Conservation (phyloP, 306 rosid species). For the Quercus parvula region DNA sequence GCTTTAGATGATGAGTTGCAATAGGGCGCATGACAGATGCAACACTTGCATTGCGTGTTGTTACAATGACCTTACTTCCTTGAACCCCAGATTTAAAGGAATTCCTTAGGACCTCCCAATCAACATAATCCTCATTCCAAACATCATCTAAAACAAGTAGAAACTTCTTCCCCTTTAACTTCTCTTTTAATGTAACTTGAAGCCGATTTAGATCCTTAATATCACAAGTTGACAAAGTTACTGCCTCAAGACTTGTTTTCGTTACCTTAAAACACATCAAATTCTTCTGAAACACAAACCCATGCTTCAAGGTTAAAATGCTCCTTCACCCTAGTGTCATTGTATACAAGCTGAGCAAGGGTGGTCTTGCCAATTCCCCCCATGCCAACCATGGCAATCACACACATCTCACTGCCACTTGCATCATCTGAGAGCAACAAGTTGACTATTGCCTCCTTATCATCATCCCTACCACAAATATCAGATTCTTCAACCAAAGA, state of each 20-base stretch:
- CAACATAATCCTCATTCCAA: too few relatives aligned
- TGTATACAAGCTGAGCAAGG: background rate
- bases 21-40: background rate
- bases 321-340: background rate
- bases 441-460: too few relatives aligned
- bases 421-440: too few relatives aligned
- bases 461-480: too few relatives aligned
- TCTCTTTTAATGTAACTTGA: background rate
- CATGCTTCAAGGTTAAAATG: background rate
- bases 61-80: conserved; percentile 11
- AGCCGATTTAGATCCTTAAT: background rate
- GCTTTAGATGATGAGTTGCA: background rate
- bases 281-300: background rate
- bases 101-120: too few relatives aligned
- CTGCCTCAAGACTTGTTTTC: background rate
- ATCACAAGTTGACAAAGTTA: background rate
- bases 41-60: conserved; percentile 2
- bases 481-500: background rate
- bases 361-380: background rate
- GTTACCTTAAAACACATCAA: background rate
- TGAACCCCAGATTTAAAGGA: background rate
- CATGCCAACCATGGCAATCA: too few relatives aligned
- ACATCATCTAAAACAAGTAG: conserved; percentile 4
- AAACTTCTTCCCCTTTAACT: background rate
- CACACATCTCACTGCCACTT: too few relatives aligned